These are phyloP conservation scores for Breviolum minutum DNA, from an alignment of 73 alveolate genomes.

Conservation along the genomic window DNA sequence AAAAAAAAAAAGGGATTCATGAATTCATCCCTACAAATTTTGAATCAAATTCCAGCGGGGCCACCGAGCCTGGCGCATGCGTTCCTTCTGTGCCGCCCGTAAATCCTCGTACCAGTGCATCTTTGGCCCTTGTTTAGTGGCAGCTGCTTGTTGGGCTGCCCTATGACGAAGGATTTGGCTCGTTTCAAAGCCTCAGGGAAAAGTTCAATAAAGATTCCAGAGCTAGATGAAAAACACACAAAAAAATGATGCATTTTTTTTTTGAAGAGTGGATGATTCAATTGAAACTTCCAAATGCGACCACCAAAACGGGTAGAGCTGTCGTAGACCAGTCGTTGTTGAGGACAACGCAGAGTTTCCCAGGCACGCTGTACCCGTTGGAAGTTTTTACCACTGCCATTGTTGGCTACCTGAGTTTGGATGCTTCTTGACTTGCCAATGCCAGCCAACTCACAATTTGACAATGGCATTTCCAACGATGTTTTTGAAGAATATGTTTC, in stretches of 20 bases:
- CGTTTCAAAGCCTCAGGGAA: constrained; percentile 25
- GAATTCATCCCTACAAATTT: not conserved
- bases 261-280: not conserved
- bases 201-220: not conserved
- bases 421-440: too few relatives aligned
- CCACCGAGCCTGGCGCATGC: constrained; percentile 71
- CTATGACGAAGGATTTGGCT: constrained; percentile 25
- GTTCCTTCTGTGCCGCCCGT: constrained; percentile 37
- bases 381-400: constrained; percentile 8
- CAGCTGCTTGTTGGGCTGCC: constrained; percentile 32
- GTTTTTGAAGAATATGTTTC: too few relatives aligned
- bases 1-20: too few relatives aligned
- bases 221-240: too few relatives aligned
- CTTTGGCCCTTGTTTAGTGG: not conserved
- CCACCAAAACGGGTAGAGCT: not conserved
- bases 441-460: not conserved
- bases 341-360: constrained; percentile 76
- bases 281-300: not conserved
- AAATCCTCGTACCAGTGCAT: constrained; percentile 87
- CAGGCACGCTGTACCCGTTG: constrained; percentile 86
- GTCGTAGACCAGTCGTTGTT: constrained; percentile 68
- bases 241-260: too few relatives aligned
- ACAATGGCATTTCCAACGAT: too few relatives aligned
- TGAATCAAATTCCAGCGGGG: not conserved
- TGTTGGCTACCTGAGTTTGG: not conserved